These are phyloP conservation scores for Babesia bovis DNA, from an alignment of 169 alveolate species.

Conservation along the genomic window DNA sequence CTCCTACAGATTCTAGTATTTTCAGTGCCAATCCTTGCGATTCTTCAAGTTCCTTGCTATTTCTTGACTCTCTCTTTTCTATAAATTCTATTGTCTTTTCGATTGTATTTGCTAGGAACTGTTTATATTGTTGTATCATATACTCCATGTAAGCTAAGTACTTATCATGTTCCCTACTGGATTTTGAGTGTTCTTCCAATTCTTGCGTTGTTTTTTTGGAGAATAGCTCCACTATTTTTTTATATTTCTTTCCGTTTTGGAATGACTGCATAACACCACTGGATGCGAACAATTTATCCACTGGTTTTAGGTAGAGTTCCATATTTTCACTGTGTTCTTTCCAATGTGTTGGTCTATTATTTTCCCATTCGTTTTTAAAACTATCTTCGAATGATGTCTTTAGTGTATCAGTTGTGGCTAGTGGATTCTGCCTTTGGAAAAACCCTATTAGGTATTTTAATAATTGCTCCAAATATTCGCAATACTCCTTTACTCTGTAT, in stretches of 20 bases:
- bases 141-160: constrained; percentile 69
- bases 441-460: constrained; percentile 67
- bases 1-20: constrained; percentile 51
- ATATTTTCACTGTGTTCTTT: constrained; percentile 71
- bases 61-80: constrained; percentile 74
- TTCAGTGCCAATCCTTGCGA: constrained; percentile 63
- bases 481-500: constrained; percentile 73
- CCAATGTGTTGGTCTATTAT: constrained; percentile 73
- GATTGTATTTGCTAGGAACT: constrained; percentile 14
- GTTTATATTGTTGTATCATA: constrained; percentile 60
- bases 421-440: constrained; percentile 73
- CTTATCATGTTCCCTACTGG: constrained; percentile 85
- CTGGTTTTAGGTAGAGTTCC: constrained; percentile 75
- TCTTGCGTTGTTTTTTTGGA: constrained; percentile 81
- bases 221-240: constrained; percentile 73
- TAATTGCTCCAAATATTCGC: constrained; percentile 64
- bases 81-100: constrained; percentile 59
- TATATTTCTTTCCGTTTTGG: constrained; percentile 71
- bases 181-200: constrained; percentile 83
- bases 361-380: constrained; percentile 74
- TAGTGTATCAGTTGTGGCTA: constrained; percentile 67
- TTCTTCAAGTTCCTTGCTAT: constrained; percentile 70
- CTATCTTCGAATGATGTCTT: constrained; percentile 68
- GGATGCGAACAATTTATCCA: constrained; percentile 81
- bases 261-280: constrained; percentile 74